Percentiles rank a stretch among this genome's conserved stretches.
Evolutionary conservation across 768 basidiomycete genomes (phyloP).

Genomic region (Butyriboletus loyo): DNA sequence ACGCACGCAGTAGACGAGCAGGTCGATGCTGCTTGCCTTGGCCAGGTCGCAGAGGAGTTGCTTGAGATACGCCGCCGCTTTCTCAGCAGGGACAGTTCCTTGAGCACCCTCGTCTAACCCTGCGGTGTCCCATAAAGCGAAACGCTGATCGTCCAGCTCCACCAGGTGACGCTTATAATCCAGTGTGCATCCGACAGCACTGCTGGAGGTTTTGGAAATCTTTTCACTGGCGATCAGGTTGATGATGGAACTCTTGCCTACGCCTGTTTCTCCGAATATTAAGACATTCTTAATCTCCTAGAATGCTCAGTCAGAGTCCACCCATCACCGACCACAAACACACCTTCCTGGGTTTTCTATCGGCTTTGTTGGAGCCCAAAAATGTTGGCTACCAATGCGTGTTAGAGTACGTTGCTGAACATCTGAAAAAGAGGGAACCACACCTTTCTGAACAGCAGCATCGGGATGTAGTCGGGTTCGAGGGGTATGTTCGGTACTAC

Average conservation of each 20-base stretch:
- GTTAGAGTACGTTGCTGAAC: neutral
- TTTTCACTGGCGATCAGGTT: slow-evolving; percentile 15
- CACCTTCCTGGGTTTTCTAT: slow-evolving; percentile 6
- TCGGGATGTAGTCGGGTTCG: neutral
- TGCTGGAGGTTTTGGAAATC: slow-evolving; percentile 18
- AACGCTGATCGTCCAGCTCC: slow-evolving; percentile 7
- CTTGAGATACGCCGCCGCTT: slow-evolving; percentile 28
- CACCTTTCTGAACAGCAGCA: slow-evolving; percentile 6
- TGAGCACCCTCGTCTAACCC: slow-evolving; percentile 23
- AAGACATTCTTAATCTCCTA: slow-evolving; percentile 18
- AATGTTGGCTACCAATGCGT: slow-evolving; percentile 2
- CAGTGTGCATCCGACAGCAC: slow-evolving; percentile 20
- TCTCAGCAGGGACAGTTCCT: slow-evolving; percentile 22
- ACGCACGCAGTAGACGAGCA: slow-evolving; percentile 31
- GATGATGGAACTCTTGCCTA: slow-evolving; percentile 25
- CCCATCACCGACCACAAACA: neutral
- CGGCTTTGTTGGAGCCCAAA: neutral
- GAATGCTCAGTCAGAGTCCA: neutral
- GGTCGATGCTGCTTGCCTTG: slow-evolving; percentile 13
- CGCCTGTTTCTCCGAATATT: slow-evolving; percentile 22
- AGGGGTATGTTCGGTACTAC: neutral
- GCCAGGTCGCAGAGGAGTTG: slow-evolving; percentile 21
- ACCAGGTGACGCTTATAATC: slow-evolving; percentile 6
- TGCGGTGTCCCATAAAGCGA: slow-evolving; percentile 24
- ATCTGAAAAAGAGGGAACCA: neutral